A percentile compares a stretch with the other conserved stretches of the same genome.
Evolutionary conservation across 2,329 filamentous ascomycete species (phyloP).

Genomic region (Exserohilum rostratum): DNA sequence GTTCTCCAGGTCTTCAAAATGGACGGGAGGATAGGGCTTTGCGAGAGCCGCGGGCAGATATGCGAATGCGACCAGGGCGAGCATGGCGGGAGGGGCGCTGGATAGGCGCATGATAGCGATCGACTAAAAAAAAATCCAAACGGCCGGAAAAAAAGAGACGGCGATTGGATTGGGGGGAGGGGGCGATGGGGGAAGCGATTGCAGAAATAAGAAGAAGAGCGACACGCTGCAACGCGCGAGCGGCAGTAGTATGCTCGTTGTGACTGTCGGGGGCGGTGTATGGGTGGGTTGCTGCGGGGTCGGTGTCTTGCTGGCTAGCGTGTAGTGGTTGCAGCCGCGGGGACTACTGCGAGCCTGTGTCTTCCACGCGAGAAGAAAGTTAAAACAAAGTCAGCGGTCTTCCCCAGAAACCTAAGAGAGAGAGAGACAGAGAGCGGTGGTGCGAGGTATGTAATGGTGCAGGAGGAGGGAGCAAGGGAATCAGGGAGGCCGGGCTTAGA

Average conservation of each 20-base stretch:
- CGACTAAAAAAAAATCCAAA: slow-evolving; percentile 13
- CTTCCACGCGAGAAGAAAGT: background rate
- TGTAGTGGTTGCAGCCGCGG: background rate
- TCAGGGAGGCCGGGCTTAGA: slow-evolving; percentile 12
- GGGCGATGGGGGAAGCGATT: slow-evolving; percentile 8
- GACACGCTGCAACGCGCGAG: background rate
- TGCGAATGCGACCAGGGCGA: slow-evolving; percentile 47
- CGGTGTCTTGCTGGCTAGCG: slow-evolving; percentile 19
- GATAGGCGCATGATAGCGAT: slow-evolving; percentile 36
- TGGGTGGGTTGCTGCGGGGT: slow-evolving; percentile 23
- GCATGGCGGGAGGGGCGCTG: slow-evolving; percentile 74
- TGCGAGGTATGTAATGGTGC: slow-evolving; percentile 20
- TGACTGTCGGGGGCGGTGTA: slow-evolving; percentile 21
- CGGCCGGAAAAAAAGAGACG: slow-evolving; percentile 8
- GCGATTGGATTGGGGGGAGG: slow-evolving; percentile 11
- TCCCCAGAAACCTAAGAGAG: background rate
- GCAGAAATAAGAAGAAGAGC: slow-evolving; percentile 10
- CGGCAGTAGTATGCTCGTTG: slow-evolving; percentile 2
- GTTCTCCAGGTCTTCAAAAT: slow-evolving; percentile 33
- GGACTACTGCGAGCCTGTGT: background rate
- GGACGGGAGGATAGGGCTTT: slow-evolving; percentile 41
- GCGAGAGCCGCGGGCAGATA: slow-evolving; percentile 61
- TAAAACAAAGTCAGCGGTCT: slow-evolving; percentile 19
- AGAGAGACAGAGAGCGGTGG: slow-evolving; percentile 3
- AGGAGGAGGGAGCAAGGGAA: slow-evolving; percentile 6